Conservation (phyloP, 345 rosid species). For the Boechera retrofracta region DNA sequence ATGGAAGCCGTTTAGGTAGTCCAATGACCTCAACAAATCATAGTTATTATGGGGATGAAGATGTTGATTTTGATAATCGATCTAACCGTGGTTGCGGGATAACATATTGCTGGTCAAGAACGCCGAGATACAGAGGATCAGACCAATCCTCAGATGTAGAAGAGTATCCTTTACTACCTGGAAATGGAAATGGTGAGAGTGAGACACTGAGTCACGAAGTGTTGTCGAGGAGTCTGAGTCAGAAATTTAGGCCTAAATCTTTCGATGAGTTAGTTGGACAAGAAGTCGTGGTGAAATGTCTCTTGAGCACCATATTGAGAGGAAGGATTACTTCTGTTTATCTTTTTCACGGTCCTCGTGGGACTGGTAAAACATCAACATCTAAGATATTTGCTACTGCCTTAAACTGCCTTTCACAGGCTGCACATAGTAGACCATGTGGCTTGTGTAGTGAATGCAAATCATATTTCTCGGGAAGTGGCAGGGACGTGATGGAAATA, state of each 20-base stretch:
- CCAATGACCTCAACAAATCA: constrained; percentile 58
- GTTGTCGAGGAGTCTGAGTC: constrained; percentile 69
- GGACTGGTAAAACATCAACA: constrained; percentile 91
- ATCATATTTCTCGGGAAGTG: constrained; percentile 65
- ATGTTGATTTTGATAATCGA: constrained; percentile 47
- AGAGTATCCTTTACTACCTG: constrained; percentile 66
- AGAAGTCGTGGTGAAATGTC: constrained; percentile 73
- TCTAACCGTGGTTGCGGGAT: constrained; percentile 67
- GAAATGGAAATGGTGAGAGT: constrained; percentile 49
- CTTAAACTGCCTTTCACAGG: constrained; percentile 78
- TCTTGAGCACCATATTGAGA: constrained; percentile 72
- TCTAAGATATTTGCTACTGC: constrained; percentile 93
- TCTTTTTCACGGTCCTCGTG: constrained; percentile 94
- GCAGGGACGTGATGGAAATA: constrained; percentile 74
- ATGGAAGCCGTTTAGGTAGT: constrained; percentile 59
- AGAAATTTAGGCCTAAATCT: constrained; percentile 77
- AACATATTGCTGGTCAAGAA: constrained; percentile 86
- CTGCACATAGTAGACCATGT: constrained; percentile 75
- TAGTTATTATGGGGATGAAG: constrained; percentile 64
- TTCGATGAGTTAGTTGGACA: constrained; percentile 91
- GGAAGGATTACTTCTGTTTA: constrained; percentile 77
- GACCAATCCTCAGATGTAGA: constrained; percentile 69
- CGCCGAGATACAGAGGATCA: constrained; percentile 71
- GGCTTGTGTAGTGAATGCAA: constrained; percentile 85
- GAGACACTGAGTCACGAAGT: constrained; percentile 47